These are phyloP conservation scores for Trametes polyzona DNA, from an alignment of 1,284 basidiomycete genomes.

Conservation along the genomic window DNA sequence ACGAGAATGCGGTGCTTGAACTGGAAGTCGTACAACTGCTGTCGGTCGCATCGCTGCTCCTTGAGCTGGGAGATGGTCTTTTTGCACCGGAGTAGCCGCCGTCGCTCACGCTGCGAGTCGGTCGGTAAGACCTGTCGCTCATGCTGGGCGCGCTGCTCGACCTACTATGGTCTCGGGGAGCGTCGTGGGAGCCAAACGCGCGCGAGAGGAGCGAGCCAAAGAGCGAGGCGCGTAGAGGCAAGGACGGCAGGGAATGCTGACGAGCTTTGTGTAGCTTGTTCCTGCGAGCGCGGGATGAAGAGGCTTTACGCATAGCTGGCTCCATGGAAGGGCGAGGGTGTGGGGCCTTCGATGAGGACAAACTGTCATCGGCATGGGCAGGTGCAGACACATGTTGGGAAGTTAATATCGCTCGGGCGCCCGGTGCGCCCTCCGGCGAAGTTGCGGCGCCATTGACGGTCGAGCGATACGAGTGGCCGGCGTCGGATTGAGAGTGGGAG, in stretches of 20 bases:
- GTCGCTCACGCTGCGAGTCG: conserved; percentile 27
- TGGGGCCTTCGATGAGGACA: conserved; percentile 16
- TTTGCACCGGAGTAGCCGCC: conserved; percentile 2
- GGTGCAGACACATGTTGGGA: conserved; percentile 12
- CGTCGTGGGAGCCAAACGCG: conserved; percentile 18
- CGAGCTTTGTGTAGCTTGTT: conserved; percentile 24
- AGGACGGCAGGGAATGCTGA: conserved; percentile 10
- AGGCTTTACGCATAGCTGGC: conserved; percentile 15
- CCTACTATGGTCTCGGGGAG: conserved; percentile 6
- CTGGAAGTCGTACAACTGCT: conserved; percentile 20
- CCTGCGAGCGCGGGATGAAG: conserved; percentile 16
- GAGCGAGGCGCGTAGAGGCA: conserved; percentile 10
- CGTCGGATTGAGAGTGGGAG: conserved; percentile 26
- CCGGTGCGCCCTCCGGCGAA: conserved; percentile 24
- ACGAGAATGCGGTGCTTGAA: conserved; percentile 21
- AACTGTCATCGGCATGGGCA: conserved; percentile 11
- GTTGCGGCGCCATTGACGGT: conserved; percentile 16
- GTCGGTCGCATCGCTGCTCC: conserved; percentile 20
- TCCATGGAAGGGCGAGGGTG: conserved; percentile 19
- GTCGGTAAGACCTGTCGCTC: conserved; percentile 20
- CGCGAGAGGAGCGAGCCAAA: conserved; percentile 15
- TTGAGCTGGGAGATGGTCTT: conserved; percentile 16
- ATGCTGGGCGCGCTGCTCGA: conserved; percentile 17
- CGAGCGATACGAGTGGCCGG: conserved; percentile 22
- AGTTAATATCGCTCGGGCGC: conserved; percentile 17